Evolutionary conservation across 139 green algal species (phyloP).

Genomic region (Haematococcus lacustris): DNA sequence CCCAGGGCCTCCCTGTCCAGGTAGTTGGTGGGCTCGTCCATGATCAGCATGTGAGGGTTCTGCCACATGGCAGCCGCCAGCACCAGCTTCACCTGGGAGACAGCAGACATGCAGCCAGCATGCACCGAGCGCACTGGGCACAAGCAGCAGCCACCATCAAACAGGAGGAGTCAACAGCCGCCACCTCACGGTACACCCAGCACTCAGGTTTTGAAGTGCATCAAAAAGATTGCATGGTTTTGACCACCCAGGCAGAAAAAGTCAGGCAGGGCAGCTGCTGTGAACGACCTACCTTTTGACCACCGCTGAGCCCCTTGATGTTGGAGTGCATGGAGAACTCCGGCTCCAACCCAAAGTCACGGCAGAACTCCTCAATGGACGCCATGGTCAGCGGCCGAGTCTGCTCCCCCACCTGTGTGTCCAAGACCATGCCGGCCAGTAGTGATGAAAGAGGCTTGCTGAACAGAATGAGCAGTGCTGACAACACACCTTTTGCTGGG

Average conservation of each 20-base stretch:
- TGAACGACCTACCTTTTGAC: conserved; percentile 6
- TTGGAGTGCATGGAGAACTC: conserved; percentile 84
- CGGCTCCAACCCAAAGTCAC: conserved; percentile 85
- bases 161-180: no score
- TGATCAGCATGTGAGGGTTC: conserved; percentile 77
- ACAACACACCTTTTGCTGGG: conserved; percentile 14
- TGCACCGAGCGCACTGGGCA: no score
- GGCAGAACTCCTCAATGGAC: conserved; percentile 80
- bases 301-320: conserved; percentile 57
- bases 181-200: no score
- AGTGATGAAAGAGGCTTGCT: no score
- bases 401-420: conserved; percentile 52
- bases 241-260: no score
- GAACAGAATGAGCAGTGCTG: no score
- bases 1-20: conserved; percentile 76
- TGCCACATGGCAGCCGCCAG: conserved; percentile 64
- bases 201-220: no score
- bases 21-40: conserved; percentile 91
- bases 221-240: no score
- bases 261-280: no score
- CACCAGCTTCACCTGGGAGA: conserved; percentile 89
- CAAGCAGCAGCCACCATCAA: no score
- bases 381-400: conserved; percentile 72
- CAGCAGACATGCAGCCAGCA: no score
- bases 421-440: no score